phyloP scores from a whole-genome alignment of 768 basidiomycete genomes.

The Tricholoma flavovirens region DNA sequence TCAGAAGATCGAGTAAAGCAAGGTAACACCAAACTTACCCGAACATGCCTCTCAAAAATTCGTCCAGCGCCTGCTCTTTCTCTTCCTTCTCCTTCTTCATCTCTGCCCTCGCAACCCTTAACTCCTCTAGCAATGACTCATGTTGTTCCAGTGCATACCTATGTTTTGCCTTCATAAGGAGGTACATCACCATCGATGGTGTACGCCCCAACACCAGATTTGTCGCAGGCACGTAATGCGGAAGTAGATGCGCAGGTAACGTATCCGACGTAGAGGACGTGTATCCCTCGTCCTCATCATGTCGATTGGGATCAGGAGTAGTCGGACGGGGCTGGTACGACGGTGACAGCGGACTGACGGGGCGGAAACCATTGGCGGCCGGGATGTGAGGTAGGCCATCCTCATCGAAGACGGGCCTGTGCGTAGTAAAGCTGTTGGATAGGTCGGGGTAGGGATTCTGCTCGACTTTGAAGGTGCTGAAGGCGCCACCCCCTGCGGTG shows the following conservation, averaged over 20 bases:
- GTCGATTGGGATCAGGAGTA: slow-evolving; percentile 11
- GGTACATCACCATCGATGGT: slow-evolving; percentile 68
- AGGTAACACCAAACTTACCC: slow-evolving; percentile 34
- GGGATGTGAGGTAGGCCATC: slow-evolving; percentile 4
- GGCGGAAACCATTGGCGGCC: slow-evolving; percentile 17
- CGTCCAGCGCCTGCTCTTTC: slow-evolving; percentile 60
- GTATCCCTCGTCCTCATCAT: slow-evolving; percentile 35
- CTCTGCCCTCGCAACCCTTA: slow-evolving; percentile 49
- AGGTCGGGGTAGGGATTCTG: slow-evolving; percentile 37
- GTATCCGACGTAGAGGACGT: slow-evolving; percentile 34
- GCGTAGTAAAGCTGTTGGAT: slow-evolving; percentile 23
- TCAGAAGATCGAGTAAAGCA: not conserved
- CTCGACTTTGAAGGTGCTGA: slow-evolving; percentile 64
- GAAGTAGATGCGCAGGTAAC: slow-evolving; percentile 49
- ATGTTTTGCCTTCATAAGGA: slow-evolving; percentile 71
- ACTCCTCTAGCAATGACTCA: slow-evolving; percentile 57
- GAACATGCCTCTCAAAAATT: slow-evolving; percentile 41
- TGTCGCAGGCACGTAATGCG: slow-evolving; percentile 48
- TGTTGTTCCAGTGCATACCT: slow-evolving; percentile 64
- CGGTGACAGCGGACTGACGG: slow-evolving; percentile 12
- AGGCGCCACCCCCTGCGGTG: slow-evolving; percentile 26
- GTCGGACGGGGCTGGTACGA: slow-evolving; percentile 3
- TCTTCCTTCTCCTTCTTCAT: slow-evolving; percentile 45
- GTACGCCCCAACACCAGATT: slow-evolving; percentile 64
- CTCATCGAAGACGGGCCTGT: slow-evolving; percentile 14